Evolutionary conservation across 2,329 filamentous ascomycete species (phyloP).

Genomic region (Diaporthe aspalathi): DNA sequence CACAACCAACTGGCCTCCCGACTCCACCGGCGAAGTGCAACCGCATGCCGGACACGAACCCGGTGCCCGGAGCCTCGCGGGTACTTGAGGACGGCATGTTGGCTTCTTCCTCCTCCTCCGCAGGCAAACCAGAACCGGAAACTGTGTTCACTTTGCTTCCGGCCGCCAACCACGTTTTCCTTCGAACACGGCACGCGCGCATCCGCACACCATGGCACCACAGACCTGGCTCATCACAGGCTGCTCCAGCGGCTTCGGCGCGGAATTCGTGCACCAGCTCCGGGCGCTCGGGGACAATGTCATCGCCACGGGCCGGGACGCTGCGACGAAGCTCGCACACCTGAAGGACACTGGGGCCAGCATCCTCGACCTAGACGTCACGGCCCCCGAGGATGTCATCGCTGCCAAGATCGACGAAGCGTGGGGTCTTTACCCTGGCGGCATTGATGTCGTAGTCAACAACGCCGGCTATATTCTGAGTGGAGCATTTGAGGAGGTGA

Average conservation of each 20-base stretch:
- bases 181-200: background rate
- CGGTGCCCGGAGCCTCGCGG: too few relatives aligned
- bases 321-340: constrained; percentile 49
- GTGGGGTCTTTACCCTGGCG: constrained; percentile 38
- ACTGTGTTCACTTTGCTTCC: too few relatives aligned
- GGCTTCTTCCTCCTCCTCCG: too few relatives aligned
- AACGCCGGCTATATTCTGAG: constrained; percentile 44
- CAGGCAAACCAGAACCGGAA: too few relatives aligned
- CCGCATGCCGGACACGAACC: too few relatives aligned
- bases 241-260: constrained; percentile 57
- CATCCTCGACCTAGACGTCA: constrained; percentile 48
- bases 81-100: too few relatives aligned
- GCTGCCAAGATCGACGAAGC: constrained; percentile 40
- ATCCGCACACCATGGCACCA: background rate
- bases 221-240: constrained; percentile 56
- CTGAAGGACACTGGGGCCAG: constrained; percentile 50
- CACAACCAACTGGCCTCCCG: too few relatives aligned
- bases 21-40: too few relatives aligned
- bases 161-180: too few relatives aligned
- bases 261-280: constrained; percentile 51
- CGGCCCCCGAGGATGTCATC: constrained; percentile 41
- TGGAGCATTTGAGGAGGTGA: constrained; percentile 46
- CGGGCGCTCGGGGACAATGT: constrained; percentile 53
- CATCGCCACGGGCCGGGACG: constrained; percentile 55
- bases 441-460: constrained; percentile 38